phyloP scores from a whole-genome alignment of 495 filamentous ascomycete species.

The Alectoria sarmentosa region DNA sequence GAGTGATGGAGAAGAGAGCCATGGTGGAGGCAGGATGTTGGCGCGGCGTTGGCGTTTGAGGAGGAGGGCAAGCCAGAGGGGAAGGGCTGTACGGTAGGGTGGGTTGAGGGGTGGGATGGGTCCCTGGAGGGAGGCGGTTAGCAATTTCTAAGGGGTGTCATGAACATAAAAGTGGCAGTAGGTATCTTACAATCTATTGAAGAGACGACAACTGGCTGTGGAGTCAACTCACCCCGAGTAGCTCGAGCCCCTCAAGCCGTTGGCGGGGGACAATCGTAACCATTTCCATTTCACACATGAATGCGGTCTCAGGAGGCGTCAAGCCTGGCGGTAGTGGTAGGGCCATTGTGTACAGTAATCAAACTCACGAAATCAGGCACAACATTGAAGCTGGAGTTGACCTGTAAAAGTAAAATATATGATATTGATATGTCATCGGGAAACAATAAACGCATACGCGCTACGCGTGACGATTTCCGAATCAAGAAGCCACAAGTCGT shows the following conservation, averaged over 20 bases:
- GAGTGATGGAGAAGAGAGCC: constrained; percentile 72
- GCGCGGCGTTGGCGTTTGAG: constrained; percentile 92
- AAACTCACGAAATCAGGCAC: not conserved
- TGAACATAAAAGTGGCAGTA: not conserved
- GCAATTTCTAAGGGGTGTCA: not conserved
- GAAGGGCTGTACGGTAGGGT: constrained; percentile 71
- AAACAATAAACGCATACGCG: not conserved
- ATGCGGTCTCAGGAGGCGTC: constrained; percentile 83
- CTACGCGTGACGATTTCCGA: not conserved
- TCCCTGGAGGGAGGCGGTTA: constrained; percentile 48
- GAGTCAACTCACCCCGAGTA: constrained; percentile 65
- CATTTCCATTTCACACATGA: constrained; percentile 94
- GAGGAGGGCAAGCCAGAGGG: constrained; percentile 95
- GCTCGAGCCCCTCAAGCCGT: constrained; percentile 71
- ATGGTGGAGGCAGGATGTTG: constrained; percentile 85
- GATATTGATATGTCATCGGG: too few relatives aligned
- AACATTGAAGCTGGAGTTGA: not conserved
- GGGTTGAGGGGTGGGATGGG: constrained; percentile 67
- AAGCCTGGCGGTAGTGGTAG: constrained; percentile 76
- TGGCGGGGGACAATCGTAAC: constrained; percentile 91
- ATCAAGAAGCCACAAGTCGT: not conserved
- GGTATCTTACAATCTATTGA: constrained; percentile 8
- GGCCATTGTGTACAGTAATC: constrained; percentile 51
- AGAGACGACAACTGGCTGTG: constrained; percentile 8
- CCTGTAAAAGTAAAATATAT: too few relatives aligned